These are phyloP conservation scores for Neopestalotiopsis rosae DNA, from an alignment of 2,329 filamentous ascomycete genomes.

Conservation along the genomic window DNA sequence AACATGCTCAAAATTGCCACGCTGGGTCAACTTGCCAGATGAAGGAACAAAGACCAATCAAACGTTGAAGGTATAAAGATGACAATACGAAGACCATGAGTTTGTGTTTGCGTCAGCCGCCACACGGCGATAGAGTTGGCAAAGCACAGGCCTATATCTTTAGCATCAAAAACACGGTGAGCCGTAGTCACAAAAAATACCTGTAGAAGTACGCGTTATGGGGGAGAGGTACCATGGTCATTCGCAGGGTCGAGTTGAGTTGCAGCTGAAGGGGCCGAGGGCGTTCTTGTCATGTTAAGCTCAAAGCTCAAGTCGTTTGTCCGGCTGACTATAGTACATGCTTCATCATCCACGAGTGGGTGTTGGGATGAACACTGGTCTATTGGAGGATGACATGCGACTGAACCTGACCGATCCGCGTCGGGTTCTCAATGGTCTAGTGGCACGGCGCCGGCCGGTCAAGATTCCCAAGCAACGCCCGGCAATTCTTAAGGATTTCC, in stretches of 20 bases:
- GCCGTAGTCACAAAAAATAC: not conserved
- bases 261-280: not conserved
- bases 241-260: not conserved
- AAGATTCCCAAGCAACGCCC: not conserved
- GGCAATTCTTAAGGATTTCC: not conserved
- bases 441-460: not conserved
- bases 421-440: not conserved
- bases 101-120: not conserved
- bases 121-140: not conserved
- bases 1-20: slow-evolving; percentile 31
- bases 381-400: not conserved
- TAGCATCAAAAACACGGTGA: not conserved
- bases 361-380: not conserved
- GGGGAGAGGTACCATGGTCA: not conserved
- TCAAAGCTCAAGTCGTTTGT: not conserved
- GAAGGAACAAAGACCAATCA: not conserved
- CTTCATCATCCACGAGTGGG: not conserved
- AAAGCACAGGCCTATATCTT: not conserved
- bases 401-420: not conserved
- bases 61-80: not conserved
- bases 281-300: not conserved
- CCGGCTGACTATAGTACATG: not conserved
- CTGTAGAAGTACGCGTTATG: not conserved
- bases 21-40: slow-evolving; percentile 25
- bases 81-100: not conserved